Percentiles rank a stretch among this genome's conserved stretches.
These are phyloP conservation scores for Mortierella alpina DNA, from an alignment of 192 early-diverging fungal species.

Conservation along the genomic window DNA sequence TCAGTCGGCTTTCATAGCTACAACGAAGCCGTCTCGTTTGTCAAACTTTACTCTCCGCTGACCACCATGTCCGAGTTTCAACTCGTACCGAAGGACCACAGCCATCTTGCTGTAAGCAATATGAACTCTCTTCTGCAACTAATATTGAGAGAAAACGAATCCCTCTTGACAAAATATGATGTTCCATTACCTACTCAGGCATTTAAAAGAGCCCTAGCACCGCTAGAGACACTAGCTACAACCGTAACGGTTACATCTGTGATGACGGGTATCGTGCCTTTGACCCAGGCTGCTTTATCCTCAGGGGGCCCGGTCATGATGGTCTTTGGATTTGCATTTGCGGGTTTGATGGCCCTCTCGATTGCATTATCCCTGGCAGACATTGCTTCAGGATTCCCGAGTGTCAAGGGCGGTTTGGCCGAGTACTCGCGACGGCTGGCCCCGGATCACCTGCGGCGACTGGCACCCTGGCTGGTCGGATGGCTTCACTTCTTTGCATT, in stretches of 20 bases:
- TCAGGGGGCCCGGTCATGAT: constrained; percentile 29
- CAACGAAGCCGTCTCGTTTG: constrained; percentile 26
- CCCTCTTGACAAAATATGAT: not conserved
- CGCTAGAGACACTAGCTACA: constrained; percentile 17
- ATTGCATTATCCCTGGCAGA: constrained; percentile 38
- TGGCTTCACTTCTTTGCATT: constrained; percentile 44
- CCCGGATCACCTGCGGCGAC: constrained; percentile 7
- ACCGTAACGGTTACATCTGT: constrained; percentile 23
- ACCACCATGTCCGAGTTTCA: constrained; percentile 14
- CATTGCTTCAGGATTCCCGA: constrained; percentile 36
- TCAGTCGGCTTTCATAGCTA: constrained; percentile 11
- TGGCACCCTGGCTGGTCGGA: constrained; percentile 40
- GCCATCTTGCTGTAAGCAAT: constrained; percentile 8
- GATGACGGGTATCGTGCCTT: constrained; percentile 27
- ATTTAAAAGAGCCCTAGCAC: constrained; percentile 2
- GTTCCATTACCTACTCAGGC: not conserved
- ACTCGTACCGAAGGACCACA: not conserved
- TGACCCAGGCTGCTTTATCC: constrained; percentile 16
- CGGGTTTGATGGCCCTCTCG: constrained; percentile 7
- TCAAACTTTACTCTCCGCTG: constrained; percentile 24
- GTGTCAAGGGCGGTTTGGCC: constrained; percentile 34
- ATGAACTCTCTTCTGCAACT: not conserved
- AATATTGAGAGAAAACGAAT: not conserved
- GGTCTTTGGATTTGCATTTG: constrained; percentile 34
- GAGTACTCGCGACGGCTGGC: constrained; percentile 43